Evolutionary conservation across 2,329 filamentous ascomycete genomes (phyloP).

Genomic region (Pseudogymnoascus sp.): DNA sequence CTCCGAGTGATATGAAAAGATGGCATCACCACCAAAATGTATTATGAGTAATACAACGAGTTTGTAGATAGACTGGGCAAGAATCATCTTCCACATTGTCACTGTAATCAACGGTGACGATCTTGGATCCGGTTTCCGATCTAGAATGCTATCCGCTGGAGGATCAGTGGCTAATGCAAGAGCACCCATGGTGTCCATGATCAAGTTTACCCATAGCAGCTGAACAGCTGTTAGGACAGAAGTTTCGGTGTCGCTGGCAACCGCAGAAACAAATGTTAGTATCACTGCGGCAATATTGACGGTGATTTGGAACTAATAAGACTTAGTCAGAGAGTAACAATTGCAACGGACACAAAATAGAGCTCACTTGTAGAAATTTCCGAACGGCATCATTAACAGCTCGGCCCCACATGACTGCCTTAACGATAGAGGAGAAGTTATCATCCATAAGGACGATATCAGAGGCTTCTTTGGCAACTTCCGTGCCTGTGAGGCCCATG

Average conservation of each 20-base stretch:
- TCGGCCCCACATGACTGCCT: constrained; percentile 72
- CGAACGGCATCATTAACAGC: constrained; percentile 72
- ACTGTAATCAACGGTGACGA: constrained; percentile 36
- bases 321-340: not conserved
- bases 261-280: constrained; percentile 55
- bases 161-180: constrained; percentile 57
- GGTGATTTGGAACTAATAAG: constrained; percentile 52
- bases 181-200: constrained; percentile 61
- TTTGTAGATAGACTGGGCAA: constrained; percentile 52
- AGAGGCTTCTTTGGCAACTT: constrained; percentile 33
- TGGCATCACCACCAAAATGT: constrained; percentile 61
- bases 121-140: constrained; percentile 42
- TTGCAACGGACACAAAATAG: not conserved
- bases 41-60: constrained; percentile 65
- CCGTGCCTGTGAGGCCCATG: constrained; percentile 76
- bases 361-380: constrained; percentile 49
- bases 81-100: constrained; percentile 59
- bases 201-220: constrained; percentile 60
- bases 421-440: constrained; percentile 80
- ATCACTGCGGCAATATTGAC: constrained; percentile 64
- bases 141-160: constrained; percentile 48
- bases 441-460: constrained; percentile 84
- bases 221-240: constrained; percentile 59
- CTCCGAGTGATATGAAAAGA: constrained; percentile 49
- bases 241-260: constrained; percentile 44